These are phyloP conservation scores for Helichrysum umbraculigerum DNA, from an alignment of 129 eudicot genomes.

Conservation along the genomic window DNA sequence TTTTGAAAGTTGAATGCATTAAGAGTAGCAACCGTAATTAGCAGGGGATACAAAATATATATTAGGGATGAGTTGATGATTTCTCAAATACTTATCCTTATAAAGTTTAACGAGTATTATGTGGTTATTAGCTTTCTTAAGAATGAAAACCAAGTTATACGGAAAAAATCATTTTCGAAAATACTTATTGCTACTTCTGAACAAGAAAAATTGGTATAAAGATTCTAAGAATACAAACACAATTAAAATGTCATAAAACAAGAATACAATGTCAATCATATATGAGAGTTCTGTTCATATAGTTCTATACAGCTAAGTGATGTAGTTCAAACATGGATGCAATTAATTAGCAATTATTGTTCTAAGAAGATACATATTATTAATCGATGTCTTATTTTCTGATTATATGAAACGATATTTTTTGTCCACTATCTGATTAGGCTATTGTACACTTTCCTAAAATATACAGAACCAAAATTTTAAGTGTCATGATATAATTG, in stretches of 20 bases:
- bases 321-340: background rate
- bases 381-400: background rate
- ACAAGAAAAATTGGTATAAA: background rate
- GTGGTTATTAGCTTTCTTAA: too few species aligned
- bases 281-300: background rate
- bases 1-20: too few species aligned
- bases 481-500: too few species aligned
- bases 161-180: background rate
- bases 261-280: background rate
- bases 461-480: too few species aligned
- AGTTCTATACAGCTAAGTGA: background rate
- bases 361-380: background rate
- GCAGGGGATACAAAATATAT: too few species aligned
- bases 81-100: too few species aligned
- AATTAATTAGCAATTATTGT: background rate
- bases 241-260: background rate
- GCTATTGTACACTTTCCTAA: too few species aligned
- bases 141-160: background rate
- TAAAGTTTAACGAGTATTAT: too few species aligned
- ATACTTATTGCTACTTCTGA: background rate
- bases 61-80: too few species aligned
- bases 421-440: too few species aligned
- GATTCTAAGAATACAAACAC: background rate
- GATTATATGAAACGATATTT: too few species aligned
- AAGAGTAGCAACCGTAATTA: too few species aligned